These are phyloP conservation scores for Collybia sp. DNA, from an alignment of 768 basidiomycete genomes.

Conservation along the genomic window DNA sequence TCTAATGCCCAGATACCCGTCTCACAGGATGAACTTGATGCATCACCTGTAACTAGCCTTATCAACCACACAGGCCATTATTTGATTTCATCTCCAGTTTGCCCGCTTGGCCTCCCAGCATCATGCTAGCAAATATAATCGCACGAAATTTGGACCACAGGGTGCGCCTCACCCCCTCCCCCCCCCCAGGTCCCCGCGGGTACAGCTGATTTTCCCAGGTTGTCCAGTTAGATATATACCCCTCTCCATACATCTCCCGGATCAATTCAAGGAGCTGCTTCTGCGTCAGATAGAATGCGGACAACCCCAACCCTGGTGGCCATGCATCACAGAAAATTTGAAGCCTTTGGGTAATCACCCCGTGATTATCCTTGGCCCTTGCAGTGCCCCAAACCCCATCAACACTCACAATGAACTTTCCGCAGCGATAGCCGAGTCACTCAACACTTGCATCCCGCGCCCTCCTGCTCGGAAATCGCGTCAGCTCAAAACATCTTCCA, in stretches of 20 bases:
- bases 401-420: constrained; percentile 45
- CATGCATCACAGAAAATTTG: constrained; percentile 16
- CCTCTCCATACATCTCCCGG: constrained; percentile 57
- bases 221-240: constrained; percentile 56
- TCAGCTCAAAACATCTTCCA: constrained; percentile 65
- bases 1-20: not conserved
- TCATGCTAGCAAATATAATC: constrained; percentile 67
- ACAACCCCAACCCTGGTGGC: constrained; percentile 45
- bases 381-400: constrained; percentile 5
- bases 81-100: constrained; percentile 29
- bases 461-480: not conserved
- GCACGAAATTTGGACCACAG: constrained; percentile 54
- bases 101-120: constrained; percentile 67
- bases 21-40: too few relatives aligned
- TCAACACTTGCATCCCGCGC: constrained; percentile 10
- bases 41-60: not conserved
- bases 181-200: not conserved
- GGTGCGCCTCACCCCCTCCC: constrained; percentile 16
- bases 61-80: constrained; percentile 2
- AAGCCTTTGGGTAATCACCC: too few relatives aligned
- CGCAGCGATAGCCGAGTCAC: constrained; percentile 48
- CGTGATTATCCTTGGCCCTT: constrained; percentile 7
- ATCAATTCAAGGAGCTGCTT: constrained; percentile 48
- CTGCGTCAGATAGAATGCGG: constrained; percentile 40
- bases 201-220: constrained; percentile 31